Conservation (phyloP, 768 basidiomycete genomes). For the Mycena rosella region DNA sequence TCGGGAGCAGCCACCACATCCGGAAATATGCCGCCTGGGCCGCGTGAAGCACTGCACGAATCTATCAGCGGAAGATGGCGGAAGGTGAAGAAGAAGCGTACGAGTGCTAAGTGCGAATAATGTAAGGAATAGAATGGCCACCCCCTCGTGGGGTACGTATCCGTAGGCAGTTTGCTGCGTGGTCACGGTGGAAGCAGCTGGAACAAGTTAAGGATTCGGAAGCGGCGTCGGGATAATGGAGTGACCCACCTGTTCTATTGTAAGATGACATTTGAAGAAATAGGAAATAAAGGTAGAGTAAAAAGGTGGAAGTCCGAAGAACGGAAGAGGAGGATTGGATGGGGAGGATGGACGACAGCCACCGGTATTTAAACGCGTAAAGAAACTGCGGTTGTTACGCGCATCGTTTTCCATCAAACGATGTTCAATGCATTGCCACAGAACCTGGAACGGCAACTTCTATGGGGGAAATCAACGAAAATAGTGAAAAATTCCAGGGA, state of each 20-base stretch:
- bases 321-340: not conserved
- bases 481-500: not conserved
- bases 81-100: slow-evolving; percentile 38
- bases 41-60: slow-evolving; percentile 56
- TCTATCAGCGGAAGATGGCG: not conserved
- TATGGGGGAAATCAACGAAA: too few relatives aligned
- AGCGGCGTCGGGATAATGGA: not conserved
- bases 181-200: not conserved
- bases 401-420: not conserved
- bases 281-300: too few relatives aligned
- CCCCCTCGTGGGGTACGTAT: slow-evolving; percentile 53
- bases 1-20: slow-evolving; percentile 67
- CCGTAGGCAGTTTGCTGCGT: slow-evolving; percentile 38
- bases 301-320: not conserved
- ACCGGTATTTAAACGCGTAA: not conserved
- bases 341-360: not conserved
- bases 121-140: slow-evolving; percentile 51
- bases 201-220: not conserved
- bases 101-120: slow-evolving; percentile 56
- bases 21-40: slow-evolving; percentile 57
- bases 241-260: not conserved
- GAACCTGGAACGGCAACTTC: not conserved
- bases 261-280: slow-evolving; percentile 1
- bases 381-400: slow-evolving; percentile 6
- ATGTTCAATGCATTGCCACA: not conserved